These are phyloP conservation scores for Salix purpurea DNA, from an alignment of 345 rosid species.

Conservation along the genomic window DNA sequence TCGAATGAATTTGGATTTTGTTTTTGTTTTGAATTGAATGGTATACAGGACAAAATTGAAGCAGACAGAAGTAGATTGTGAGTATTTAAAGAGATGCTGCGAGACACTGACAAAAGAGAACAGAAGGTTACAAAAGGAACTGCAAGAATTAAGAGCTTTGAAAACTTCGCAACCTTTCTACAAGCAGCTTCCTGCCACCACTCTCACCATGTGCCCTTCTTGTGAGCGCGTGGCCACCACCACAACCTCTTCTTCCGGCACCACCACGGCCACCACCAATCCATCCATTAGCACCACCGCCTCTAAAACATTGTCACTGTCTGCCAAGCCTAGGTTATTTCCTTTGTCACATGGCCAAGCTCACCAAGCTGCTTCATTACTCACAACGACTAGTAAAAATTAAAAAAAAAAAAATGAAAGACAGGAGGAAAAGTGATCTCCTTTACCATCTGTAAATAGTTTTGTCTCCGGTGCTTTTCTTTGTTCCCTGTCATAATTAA, in stretches of 20 bases:
- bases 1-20: background rate
- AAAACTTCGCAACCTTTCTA: conserved; percentile 77
- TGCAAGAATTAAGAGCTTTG: conserved; percentile 76
- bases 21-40: background rate
- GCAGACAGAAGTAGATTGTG: conserved; percentile 93
- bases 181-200: conserved; percentile 97
- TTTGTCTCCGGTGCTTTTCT: background rate
- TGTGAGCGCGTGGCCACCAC: conserved; percentile 89
- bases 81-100: conserved; percentile 82
- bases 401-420: background rate
- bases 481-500: background rate
- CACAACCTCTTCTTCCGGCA: conserved; percentile 29
- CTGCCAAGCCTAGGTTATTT: conserved; percentile 22
- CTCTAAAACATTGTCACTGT: conserved; percentile 13
- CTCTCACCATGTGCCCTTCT: conserved; percentile 99
- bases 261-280: conserved; percentile 12
- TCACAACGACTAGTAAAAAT: background rate
- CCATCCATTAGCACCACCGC: conserved; percentile 3
- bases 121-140: conserved; percentile 79
- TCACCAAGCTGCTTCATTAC: conserved; percentile 32
- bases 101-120: conserved; percentile 89
- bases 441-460: conserved; percentile 15
- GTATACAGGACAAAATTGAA: conserved; percentile 77
- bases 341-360: conserved; percentile 30
- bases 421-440: background rate